Evolutionary conservation across 202 grass and related monocot genomes (phyloP), one percentile per base, ranked within the genome.

Genomic region (Zoysia matrella): DNA sequence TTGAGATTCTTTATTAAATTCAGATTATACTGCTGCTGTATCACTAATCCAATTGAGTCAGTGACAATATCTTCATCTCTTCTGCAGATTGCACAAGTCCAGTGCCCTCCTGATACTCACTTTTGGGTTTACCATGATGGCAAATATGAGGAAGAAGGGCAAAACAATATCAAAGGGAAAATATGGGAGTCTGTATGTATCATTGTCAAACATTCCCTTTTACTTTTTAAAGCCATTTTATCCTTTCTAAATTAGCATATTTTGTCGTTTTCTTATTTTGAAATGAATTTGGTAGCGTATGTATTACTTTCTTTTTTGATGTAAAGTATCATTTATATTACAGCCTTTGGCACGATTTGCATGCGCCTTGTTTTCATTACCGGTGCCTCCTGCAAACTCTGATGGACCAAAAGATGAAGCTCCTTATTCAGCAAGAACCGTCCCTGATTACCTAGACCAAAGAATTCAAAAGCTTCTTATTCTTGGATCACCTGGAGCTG

Each of bases 61-160:
- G n/a, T 0, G 41, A 60, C 9, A 39, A 85, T 73, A 43, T 64
- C 65, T 65, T 52, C n/a, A 7, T 75, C 43, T 73, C 77, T 67
- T 67, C 54, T 84, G 48, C 78, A 97, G 95, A 12, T 97, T 63
- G 92, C 92, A 67, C 88, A 91, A 77, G 95, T 97, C 43, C 95
- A 98, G 43, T 98, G 95, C 60, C 95, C 95, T 62, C 91, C 89
- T 72, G 95, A 89, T 79, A 98, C 95, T 72, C 95, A 98, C 80
- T 98, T 98, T 63, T 98, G 95, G 95, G 95, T 98, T 18, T 98
- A 98, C 72, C 82, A 93, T 75, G 95, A 98, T 79, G 95, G 95
- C 6, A 76, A 90, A 13, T 98, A 98, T 5, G 95, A 98, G 87
- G 95, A 98, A 90, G 95, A 98, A 95, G 95, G 95, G 30, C 95